A percentile compares a stretch with the other conserved stretches of the same genome.
These are phyloP conservation scores for Fraxinus quadrangulata DNA, from an alignment of 257 asterid genomes.

Conservation along the genomic window DNA sequence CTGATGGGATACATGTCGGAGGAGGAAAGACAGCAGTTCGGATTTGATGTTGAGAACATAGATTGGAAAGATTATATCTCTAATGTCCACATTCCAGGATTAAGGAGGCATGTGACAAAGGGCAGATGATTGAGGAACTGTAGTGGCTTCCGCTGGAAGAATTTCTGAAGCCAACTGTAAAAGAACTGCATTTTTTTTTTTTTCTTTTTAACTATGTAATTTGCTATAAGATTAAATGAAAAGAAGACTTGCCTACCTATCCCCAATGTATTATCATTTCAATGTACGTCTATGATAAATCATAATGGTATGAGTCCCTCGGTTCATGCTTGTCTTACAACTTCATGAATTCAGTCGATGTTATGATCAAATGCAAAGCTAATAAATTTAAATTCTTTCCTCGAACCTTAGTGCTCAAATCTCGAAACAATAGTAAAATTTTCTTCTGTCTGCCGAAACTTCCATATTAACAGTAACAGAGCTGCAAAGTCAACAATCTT, in stretches of 20 bases:
- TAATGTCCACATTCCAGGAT: slow-evolving; percentile 88
- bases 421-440: neutral
- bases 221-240: slow-evolving; percentile 29
- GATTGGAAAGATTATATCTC: slow-evolving; percentile 90
- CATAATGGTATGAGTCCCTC: slow-evolving; percentile 19
- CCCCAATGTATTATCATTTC: slow-evolving; percentile 24
- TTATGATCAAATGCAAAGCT: neutral
- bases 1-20: slow-evolving; percentile 74
- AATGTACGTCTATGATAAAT: slow-evolving; percentile 8
- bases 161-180: slow-evolving; percentile 41
- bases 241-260: slow-evolving; percentile 25
- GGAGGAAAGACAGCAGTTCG: slow-evolving; percentile 73
- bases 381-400: neutral
- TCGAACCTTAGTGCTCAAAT: neutral
- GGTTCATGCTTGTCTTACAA: slow-evolving; percentile 5
- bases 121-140: slow-evolving; percentile 66
- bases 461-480: no score
- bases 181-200: slow-evolving; percentile 26
- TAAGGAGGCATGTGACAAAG: slow-evolving; percentile 92
- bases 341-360: neutral
- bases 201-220: slow-evolving; percentile 23
- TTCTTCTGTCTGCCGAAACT: neutral
- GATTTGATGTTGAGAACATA: slow-evolving; percentile 77
- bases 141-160: slow-evolving; percentile 24
- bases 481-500: neutral